These are phyloP conservation scores for Lupinus albus DNA, from an alignment of 306 rosid species.

Conservation along the genomic window DNA sequence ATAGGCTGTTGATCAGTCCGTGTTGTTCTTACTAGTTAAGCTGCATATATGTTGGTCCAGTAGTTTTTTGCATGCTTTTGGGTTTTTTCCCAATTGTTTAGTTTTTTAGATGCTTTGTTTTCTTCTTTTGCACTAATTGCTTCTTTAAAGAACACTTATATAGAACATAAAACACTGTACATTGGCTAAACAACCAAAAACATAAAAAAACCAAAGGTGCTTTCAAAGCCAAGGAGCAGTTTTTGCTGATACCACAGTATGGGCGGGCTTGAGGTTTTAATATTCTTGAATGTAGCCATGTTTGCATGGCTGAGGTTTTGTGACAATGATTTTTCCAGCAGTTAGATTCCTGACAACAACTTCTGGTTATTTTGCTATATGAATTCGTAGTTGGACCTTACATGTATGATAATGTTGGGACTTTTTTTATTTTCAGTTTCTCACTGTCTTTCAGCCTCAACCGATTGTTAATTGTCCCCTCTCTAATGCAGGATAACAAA, in stretches of 20 bases:
- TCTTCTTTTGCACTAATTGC: neutral
- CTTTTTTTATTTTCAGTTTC: neutral
- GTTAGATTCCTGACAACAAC: neutral
- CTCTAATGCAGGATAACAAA: constrained; percentile 77
- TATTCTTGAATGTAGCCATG: constrained; percentile 3
- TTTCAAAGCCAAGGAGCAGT: neutral
- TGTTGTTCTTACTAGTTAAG: neutral
- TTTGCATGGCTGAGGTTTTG: neutral
- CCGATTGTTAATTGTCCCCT: constrained; percentile 12
- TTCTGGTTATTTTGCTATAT: constrained; percentile 7
- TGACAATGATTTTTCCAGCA: neutral
- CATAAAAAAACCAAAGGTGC: neutral
- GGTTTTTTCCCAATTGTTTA: neutral
- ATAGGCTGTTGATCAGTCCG: neutral
- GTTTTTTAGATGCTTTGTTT: neutral
- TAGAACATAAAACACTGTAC: neutral
- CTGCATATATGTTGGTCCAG: neutral
- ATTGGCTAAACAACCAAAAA: neutral
- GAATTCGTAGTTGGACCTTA: constrained; percentile 7
- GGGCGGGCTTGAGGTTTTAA: constrained; percentile 5
- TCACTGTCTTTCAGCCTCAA: neutral
- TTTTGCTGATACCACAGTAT: neutral
- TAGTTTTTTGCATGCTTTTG: constrained; percentile 3
- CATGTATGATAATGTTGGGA: neutral
- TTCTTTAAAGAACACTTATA: neutral